These are phyloP conservation scores for Kluyveromyces wickerhamii DNA, from an alignment of 805 yeast genomes.

Conservation along the genomic window DNA sequence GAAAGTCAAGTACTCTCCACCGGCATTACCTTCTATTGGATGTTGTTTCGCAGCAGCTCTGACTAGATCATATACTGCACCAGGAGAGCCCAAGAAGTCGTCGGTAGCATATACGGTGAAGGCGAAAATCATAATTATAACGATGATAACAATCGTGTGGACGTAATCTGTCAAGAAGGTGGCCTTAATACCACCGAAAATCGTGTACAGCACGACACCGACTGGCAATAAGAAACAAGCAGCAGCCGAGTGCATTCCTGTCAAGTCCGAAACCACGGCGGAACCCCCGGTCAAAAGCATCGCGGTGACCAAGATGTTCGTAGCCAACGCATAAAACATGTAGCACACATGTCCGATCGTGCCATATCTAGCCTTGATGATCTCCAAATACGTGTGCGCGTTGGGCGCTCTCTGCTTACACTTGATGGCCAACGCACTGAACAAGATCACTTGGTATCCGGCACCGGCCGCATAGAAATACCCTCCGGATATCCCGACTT, in stretches of 20 bases:
- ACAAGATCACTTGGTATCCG: conserved; percentile 75
- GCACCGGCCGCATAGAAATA: conserved; percentile 90
- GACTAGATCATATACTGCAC: conserved; percentile 65
- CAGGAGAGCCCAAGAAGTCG: conserved; percentile 71
- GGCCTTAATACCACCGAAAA: conserved; percentile 78
- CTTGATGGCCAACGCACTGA: conserved; percentile 81
- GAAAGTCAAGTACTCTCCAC: conserved; percentile 86
- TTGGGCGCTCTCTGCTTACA: conserved; percentile 85
- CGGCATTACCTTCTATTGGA: conserved; percentile 74
- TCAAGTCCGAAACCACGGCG: conserved; percentile 68
- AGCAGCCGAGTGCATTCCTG: conserved; percentile 79
- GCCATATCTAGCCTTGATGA: conserved; percentile 76
- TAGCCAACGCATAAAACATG: conserved; percentile 75
- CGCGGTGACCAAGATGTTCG: conserved; percentile 84
- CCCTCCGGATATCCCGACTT: conserved; percentile 72
- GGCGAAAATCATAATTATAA: conserved; percentile 72
- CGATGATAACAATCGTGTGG: conserved; percentile 74
- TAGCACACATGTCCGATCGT: conserved; percentile 59
- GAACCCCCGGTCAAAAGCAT: conserved; percentile 90
- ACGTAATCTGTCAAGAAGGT: conserved; percentile 73
- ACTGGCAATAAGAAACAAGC: conserved; percentile 76
- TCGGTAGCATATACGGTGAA: conserved; percentile 72
- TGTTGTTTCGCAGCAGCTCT: conserved; percentile 47
- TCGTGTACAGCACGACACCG: conserved; percentile 66
- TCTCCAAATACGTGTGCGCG: conserved; percentile 87